Evolutionary conservation across 1,284 basidiomycete species (phyloP).

Genomic region (Meira miltonrushii): DNA sequence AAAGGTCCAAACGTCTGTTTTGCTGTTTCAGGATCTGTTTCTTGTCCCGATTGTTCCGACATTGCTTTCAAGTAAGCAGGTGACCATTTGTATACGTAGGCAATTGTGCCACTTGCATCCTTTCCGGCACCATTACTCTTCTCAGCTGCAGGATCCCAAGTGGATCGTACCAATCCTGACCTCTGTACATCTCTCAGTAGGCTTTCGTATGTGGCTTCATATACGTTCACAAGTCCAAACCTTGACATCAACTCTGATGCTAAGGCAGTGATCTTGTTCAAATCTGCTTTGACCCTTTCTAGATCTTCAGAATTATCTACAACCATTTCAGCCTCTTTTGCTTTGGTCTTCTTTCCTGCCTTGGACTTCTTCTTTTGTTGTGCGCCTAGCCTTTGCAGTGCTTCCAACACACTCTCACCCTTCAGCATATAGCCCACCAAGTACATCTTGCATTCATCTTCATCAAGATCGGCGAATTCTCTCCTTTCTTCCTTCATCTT

Average conservation of each 20-base stretch:
- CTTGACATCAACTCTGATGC: constrained; percentile 41
- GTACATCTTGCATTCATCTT: constrained; percentile 57
- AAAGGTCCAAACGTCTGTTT: constrained; percentile 41
- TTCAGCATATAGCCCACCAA: constrained; percentile 68
- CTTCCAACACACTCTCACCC: constrained; percentile 84
- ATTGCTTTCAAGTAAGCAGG: constrained; percentile 37
- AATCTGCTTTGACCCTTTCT: constrained; percentile 16
- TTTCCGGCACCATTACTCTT: neutral
- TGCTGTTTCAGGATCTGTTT: constrained; percentile 25
- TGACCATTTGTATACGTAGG: constrained; percentile 41
- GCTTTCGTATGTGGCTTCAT: constrained; percentile 45
- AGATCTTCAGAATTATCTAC: neutral
- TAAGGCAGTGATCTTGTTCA: constrained; percentile 41
- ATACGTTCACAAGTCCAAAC: constrained; percentile 43
- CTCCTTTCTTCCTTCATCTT: constrained; percentile 57
- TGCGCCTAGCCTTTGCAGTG: constrained; percentile 75
- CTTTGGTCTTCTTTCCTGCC: constrained; percentile 55
- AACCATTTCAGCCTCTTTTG: neutral
- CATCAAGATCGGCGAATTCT: constrained; percentile 65
- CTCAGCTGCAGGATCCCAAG: constrained; percentile 41
- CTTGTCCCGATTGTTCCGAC: no score
- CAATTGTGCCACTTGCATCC: constrained; percentile 1
- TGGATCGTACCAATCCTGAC: constrained; percentile 36
- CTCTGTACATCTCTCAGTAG: constrained; percentile 38
- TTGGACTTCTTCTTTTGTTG: constrained; percentile 54